Percentiles rank a stretch among this genome's conserved stretches.
phyloP scores from a whole-genome alignment of 2,329 filamentous ascomycete species.

The Nothophaeocryptopus gaeumannii region DNA sequence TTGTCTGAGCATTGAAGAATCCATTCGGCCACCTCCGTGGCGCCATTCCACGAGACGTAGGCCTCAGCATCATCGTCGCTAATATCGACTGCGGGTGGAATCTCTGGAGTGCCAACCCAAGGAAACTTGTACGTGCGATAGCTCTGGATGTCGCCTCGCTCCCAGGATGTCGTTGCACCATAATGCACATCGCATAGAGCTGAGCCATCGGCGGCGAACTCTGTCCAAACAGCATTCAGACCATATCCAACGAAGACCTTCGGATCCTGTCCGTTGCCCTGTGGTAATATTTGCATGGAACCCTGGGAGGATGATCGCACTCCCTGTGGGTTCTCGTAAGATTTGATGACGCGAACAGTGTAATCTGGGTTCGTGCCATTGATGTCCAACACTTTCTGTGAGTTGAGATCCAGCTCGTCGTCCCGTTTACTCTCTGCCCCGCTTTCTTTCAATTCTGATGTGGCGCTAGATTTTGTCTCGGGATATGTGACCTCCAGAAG shows the following conservation, averaged over 20 bases:
- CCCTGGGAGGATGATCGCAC: conserved; percentile 48
- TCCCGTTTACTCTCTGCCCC: not conserved
- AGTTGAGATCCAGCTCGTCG: conserved; percentile 17
- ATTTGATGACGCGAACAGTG: conserved; percentile 31
- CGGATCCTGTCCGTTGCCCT: conserved; percentile 38
- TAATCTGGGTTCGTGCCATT: conserved; percentile 31
- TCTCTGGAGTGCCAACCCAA: conserved; percentile 44
- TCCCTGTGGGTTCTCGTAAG: conserved; percentile 28
- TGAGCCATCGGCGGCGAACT: conserved; percentile 44
- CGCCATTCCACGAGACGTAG: conserved; percentile 55
- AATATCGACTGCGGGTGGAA: conserved; percentile 35
- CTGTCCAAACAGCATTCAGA: conserved; percentile 37
- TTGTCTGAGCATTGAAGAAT: conserved; percentile 50
- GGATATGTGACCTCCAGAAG: conserved; percentile 35
- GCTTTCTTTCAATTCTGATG: not conserved
- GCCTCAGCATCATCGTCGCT: conserved; percentile 29
- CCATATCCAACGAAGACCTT: conserved; percentile 58
- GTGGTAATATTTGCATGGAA: conserved; percentile 52
- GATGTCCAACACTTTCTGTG: conserved; percentile 32
- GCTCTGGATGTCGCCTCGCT: conserved; percentile 43
- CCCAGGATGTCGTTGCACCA: conserved; percentile 28
- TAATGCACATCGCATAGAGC: conserved; percentile 54
- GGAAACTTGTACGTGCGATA: conserved; percentile 54
- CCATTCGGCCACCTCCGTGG: conserved; percentile 48
- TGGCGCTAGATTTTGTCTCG: not conserved